Base-by-base conservation (phyloP, 2,329 filamentous ascomycete genomes). In the Trichoderma breve region DNA sequence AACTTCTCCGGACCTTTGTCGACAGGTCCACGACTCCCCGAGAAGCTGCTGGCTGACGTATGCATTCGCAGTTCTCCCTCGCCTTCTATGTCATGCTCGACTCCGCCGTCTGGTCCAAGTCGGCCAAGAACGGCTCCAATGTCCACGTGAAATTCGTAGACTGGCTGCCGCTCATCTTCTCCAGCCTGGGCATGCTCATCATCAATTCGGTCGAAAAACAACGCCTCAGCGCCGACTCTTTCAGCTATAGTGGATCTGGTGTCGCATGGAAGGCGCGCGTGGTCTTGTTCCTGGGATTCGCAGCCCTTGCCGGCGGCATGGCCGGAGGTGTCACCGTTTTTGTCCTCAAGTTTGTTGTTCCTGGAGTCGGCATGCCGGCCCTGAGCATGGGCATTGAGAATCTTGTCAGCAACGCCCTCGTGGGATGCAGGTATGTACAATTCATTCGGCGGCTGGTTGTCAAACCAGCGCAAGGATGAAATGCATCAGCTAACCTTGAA, bases 131-230 rank as follows among this genome's bases (percentile, higher is more conserved):
- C 83, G 86, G 84, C 73, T 90, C 88, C 70, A 82, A 86, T 79
- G 76, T 84, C 47, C 89, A 92, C 82, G 84, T 92, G 77, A 89
- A 84, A 75, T 92, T 91, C 77, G 85, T 91, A 81, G 90, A 92
- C 86, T 92, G 90, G 90, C 86, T 91, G 74, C 89, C 90, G 66
- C 85, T 92, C 75, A 86, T 91, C 80, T 91, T 91, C 83, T 89
- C 86, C 75, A 86, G 86, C 74, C 84, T 91, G 74, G 90, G 90
- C 74, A 91, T 92, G 89, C 85, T 92, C 72, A 91, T 91, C 80
- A 91, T 91, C 84, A 91, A 92, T 84, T 88, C 86, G 75, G 89
- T 91, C 74, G 89, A 91, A 82, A 91, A 92, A 82, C 84, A 88
- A 73, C 87, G 90, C 68, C 84, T 92, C 74, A 88, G 88, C 76